phyloP scores from a whole-genome alignment of 2,329 filamentous ascomycete species.

The Diplodia mutila region DNA sequence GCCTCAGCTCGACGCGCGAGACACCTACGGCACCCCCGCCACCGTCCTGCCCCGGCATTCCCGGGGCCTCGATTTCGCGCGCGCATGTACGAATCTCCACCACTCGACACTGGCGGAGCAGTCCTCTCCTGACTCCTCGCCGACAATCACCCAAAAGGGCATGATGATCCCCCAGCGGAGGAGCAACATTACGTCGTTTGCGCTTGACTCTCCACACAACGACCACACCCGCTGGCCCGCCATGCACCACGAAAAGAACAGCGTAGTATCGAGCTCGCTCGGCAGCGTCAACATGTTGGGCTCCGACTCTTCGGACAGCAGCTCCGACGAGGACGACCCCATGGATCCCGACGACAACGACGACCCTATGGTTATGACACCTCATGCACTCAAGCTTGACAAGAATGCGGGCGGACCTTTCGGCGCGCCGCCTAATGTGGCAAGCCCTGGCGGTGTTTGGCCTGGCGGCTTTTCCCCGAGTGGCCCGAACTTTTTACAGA shows the following conservation, averaged over 20 bases:
- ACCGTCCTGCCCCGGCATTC: conserved; percentile 88
- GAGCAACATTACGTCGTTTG: conserved; percentile 43
- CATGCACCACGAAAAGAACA: conserved; percentile 58
- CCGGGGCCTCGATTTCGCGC: conserved; percentile 87
- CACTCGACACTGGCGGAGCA: conserved; percentile 91
- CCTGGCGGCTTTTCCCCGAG: conserved; percentile 66
- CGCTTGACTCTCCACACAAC: conserved; percentile 66
- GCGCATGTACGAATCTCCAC: conserved; percentile 90
- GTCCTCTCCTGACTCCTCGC: conserved; percentile 87
- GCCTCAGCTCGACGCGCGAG: conserved; percentile 81
- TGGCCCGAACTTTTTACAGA: conserved; percentile 79
- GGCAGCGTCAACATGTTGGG: conserved; percentile 79
- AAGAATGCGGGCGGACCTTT: conserved; percentile 53
- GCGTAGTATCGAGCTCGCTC: conserved; percentile 69
- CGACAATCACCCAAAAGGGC: conserved; percentile 73
- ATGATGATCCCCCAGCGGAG: conserved; percentile 63
- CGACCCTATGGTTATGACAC: conserved; percentile 81
- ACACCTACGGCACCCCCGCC: conserved; percentile 83
- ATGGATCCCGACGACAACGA: conserved; percentile 54
- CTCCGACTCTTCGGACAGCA: conserved; percentile 75
- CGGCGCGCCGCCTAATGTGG: conserved; percentile 37
- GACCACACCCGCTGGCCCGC: conserved; percentile 66
- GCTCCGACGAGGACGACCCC: conserved; percentile 61
- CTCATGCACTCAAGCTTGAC: conserved; percentile 68
- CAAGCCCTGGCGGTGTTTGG: conserved; percentile 65